Evolutionary conservation across 495 filamentous ascomycete species (phyloP).

Genomic region (Aspergillus funiculosus): DNA sequence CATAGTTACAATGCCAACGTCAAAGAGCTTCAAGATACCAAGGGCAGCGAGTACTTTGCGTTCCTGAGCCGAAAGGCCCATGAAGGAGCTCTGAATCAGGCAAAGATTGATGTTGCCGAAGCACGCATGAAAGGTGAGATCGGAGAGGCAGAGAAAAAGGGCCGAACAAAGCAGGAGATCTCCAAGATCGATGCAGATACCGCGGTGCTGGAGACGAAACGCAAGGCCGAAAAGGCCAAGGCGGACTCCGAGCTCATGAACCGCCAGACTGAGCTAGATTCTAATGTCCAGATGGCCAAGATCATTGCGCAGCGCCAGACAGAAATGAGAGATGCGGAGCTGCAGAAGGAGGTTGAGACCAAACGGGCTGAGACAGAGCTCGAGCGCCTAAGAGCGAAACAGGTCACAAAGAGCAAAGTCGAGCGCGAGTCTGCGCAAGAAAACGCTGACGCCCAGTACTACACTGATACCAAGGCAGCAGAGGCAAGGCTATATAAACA

Average conservation of each 20-base stretch:
- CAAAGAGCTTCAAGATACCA: constrained; percentile 76
- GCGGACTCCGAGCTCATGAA: constrained; percentile 69
- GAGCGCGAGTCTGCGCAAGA: constrained; percentile 65
- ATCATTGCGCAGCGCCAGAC: constrained; percentile 64
- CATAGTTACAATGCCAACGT: constrained; percentile 69
- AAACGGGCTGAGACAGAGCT: constrained; percentile 73
- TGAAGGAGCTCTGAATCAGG: constrained; percentile 75
- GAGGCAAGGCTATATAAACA: constrained; percentile 55
- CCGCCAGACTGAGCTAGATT: constrained; percentile 62
- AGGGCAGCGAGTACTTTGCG: constrained; percentile 70
- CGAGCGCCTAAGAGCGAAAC: constrained; percentile 66
- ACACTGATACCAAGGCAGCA: constrained; percentile 41
- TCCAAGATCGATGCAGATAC: constrained; percentile 77
- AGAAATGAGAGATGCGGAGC: constrained; percentile 67
- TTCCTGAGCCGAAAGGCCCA: constrained; percentile 74
- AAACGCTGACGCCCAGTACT: constrained; percentile 59
- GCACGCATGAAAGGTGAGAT: constrained; percentile 73
- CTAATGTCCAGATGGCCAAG: constrained; percentile 64
- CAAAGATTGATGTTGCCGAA: constrained; percentile 72
- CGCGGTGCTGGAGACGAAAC: constrained; percentile 74
- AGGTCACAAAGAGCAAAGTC: constrained; percentile 74
- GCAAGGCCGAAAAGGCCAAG: constrained; percentile 69
- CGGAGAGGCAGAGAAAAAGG: constrained; percentile 70
- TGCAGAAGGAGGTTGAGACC: constrained; percentile 66
- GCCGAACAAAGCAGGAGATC: constrained; percentile 71